phyloP scores from a whole-genome alignment of 2,329 filamentous ascomycete species.

The Exophiala viscosa region DNA sequence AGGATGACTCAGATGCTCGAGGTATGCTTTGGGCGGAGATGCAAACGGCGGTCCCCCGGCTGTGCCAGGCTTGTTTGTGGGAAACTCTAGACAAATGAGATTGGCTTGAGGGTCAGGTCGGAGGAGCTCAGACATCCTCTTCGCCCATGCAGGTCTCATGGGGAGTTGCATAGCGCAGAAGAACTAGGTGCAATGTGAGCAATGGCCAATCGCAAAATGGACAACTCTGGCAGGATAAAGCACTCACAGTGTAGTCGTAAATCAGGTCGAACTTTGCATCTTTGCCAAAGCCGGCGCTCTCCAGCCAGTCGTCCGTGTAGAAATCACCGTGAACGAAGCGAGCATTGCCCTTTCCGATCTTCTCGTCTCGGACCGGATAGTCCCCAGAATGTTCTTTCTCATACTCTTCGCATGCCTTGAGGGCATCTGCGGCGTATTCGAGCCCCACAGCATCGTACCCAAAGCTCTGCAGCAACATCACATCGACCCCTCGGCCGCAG shows the following conservation, averaged over 20 bases:
- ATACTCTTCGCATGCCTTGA: conserved; percentile 37
- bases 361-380: conserved; percentile 36
- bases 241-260: conserved; percentile 59
- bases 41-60: conserved; percentile 70
- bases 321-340: conserved; percentile 46
- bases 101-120: conserved; percentile 44
- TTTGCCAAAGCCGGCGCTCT: conserved; percentile 32
- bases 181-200: conserved; percentile 45
- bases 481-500: conserved; percentile 79
- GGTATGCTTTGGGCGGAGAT: conserved; percentile 65
- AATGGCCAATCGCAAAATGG: not conserved
- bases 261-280: conserved; percentile 47
- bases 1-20: conserved; percentile 66
- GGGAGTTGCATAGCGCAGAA: conserved; percentile 57
- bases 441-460: conserved; percentile 76
- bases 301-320: conserved; percentile 43
- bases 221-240: not conserved
- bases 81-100: conserved; percentile 71
- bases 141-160: conserved; percentile 57
- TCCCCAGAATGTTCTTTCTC: conserved; percentile 34
- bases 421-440: conserved; percentile 58
- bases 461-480: conserved; percentile 66
- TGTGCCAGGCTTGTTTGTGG: conserved; percentile 64
- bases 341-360: conserved; percentile 36
- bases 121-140: conserved; percentile 53